Percentiles rank a stretch among this genome's conserved stretches.
Conservation (phyloP, 768 basidiomycete species). For the Hericium coralloides region DNA sequence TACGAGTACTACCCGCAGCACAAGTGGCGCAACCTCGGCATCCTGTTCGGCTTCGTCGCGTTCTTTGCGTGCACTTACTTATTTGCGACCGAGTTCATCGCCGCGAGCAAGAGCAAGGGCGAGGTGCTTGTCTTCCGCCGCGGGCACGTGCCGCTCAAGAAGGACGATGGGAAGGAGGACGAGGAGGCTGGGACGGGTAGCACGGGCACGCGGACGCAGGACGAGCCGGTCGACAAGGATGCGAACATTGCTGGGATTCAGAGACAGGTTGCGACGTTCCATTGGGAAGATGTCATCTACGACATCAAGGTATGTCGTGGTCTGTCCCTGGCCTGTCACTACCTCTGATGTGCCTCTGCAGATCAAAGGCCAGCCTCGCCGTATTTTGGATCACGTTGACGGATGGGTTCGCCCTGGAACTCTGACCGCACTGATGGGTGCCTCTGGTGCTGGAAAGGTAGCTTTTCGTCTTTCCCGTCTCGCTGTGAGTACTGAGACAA, state of each 20-base stretch:
- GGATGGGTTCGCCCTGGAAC: conserved; percentile 84
- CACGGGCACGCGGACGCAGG: neutral
- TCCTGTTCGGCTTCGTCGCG: neutral
- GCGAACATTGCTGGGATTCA: neutral
- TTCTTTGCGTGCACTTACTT: conserved; percentile 49
- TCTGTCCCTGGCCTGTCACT: no score
- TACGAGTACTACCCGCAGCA: conserved; percentile 24
- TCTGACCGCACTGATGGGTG: conserved; percentile 64
- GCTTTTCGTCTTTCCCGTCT: neutral
- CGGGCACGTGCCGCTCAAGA: neutral
- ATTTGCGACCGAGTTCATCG: conserved; percentile 25
- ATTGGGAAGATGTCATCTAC: conserved; percentile 70
- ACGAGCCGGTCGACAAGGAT: neutral
- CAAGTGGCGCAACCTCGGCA: conserved; percentile 27
- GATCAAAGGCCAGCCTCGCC: conserved; percentile 37
- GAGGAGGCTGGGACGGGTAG: neutral
- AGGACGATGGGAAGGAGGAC: neutral
- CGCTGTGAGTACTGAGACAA: neutral
- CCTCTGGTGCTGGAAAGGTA: conserved; percentile 40
- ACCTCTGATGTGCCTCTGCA: no score
- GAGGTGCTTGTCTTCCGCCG: neutral
- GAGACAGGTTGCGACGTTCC: neutral
- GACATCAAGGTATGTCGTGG: conserved; percentile 44
- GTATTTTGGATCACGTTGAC: conserved; percentile 66
- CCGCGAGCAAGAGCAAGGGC: neutral